Evolutionary conservation across 371 early-diverging fungal genomes (phyloP), one percentile per base, ranked within the genome.

Genomic region (Mucor lusitanicus): DNA sequence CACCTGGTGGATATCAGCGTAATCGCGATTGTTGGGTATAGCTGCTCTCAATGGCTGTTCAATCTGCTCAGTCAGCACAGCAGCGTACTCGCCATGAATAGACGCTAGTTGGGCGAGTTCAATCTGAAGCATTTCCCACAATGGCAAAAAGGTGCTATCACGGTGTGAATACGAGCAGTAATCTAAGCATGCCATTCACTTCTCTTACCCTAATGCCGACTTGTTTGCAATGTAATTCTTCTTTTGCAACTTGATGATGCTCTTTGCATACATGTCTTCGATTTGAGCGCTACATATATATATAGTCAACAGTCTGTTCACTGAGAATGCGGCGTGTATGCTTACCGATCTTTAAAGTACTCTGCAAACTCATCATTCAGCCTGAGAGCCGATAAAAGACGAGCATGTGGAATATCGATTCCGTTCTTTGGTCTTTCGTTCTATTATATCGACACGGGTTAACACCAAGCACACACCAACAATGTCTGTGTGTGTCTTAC

Each of bases 361-460:
- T 85, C 84, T n/a, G 88, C 88, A 21, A 87, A 35, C 58, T 87
- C 86, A n/a, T 83, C 88, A 64, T 84, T 84, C 6, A 84, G 55
- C 35, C 76, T 74, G 25, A 78, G 73, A 53, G 80, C 82, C 56
- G 79, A 78, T 23, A 79, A 73, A 56, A 87, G 73, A 32, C 84
- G 81, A 30, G 70, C 37, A 63, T 87, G 87, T 15, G 81, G 76
- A 32, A 78, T 65, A 59, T 84, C 83, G 21, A 87, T 69, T 19
- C 82, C 83, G 63, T 85, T 79, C 66, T 76, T 83, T 23, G 86
- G 87, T 46, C 81, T 73, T 63, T 83, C 83, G 46, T 80, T 83
- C 87, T n/a, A n/a, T n/a, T 83, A 72, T 83, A 72, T 66, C n/a
- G 15, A 42, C 42, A 42, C 42, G 42, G 42, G 15, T 42, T 17